Conservation (phyloP, 768 basidiomycete species). For the Heimioporus sp. region DNA sequence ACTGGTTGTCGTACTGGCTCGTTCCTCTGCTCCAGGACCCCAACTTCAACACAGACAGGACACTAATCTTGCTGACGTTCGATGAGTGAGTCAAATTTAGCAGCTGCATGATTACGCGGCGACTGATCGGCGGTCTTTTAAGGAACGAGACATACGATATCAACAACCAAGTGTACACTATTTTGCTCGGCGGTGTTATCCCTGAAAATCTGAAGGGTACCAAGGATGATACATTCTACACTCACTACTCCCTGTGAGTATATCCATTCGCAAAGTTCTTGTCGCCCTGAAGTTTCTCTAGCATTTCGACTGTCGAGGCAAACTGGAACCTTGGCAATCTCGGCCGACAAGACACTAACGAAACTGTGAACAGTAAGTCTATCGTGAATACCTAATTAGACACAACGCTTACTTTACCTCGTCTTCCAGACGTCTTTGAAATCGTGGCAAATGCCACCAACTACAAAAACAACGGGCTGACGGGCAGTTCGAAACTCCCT, state of each 20-base stretch:
- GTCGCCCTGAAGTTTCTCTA: slow-evolving; percentile 2
- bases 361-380: slow-evolving; percentile 24
- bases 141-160: slow-evolving; percentile 27
- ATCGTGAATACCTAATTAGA: neutral
- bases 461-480: slow-evolving; percentile 41
- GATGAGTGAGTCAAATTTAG: slow-evolving; percentile 46
- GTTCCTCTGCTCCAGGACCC: slow-evolving; percentile 47
- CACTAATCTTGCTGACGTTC: slow-evolving; percentile 59
- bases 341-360: slow-evolving; percentile 53
- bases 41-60: slow-evolving; percentile 52
- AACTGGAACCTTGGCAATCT: slow-evolving; percentile 61
- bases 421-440: slow-evolving; percentile 44
- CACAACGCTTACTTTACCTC: neutral
- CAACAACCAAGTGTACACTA: slow-evolving; percentile 45
- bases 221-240: slow-evolving; percentile 51
- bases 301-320: slow-evolving; percentile 50
- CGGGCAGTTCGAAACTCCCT: slow-evolving; percentile 26
- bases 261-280: neutral
- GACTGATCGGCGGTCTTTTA: neutral
- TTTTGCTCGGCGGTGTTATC: slow-evolving; percentile 45
- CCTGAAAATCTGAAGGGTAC: slow-evolving; percentile 43
- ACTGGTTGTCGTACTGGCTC: slow-evolving; percentile 51
- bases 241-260: slow-evolving; percentile 48
- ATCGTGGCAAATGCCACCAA: slow-evolving; percentile 46
- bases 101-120: neutral